A percentile compares a stretch with the other conserved stretches of the same genome.
These are phyloP conservation scores for Tulasnella calospora DNA, from an alignment of 768 basidiomycete genomes.

Conservation along the genomic window DNA sequence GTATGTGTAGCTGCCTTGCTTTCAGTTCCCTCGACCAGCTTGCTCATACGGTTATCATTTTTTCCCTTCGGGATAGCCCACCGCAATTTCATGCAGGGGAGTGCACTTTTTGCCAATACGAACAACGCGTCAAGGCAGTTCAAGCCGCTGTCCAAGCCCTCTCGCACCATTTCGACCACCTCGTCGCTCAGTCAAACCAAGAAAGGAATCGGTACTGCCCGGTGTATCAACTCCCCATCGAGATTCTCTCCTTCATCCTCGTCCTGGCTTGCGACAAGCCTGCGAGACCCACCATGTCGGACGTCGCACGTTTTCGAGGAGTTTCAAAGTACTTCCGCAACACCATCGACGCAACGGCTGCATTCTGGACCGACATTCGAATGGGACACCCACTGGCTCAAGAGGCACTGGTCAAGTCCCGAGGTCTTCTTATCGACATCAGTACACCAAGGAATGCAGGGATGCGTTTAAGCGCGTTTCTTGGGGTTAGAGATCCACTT, in stretches of 20 bases:
- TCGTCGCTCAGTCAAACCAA: background rate
- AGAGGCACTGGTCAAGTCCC: background rate
- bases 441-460: background rate
- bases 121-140: background rate
- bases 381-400: background rate
- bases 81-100: background rate
- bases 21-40: background rate
- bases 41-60: no score
- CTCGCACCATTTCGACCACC: background rate
- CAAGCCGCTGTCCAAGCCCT: background rate
- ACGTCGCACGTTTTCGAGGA: background rate
- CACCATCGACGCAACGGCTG: background rate
- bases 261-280: background rate
- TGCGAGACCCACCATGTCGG: background rate
- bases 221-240: background rate
- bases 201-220: background rate
- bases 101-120: background rate
- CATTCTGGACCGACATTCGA: background rate
- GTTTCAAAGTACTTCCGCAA: slow-evolving; percentile 1
- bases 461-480: background rate
- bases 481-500: background rate
- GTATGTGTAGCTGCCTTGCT: background rate
- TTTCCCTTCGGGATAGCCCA: no score
- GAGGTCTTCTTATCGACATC: background rate
- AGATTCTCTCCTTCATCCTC: background rate